Conservation (phyloP, 2,329 filamentous ascomycete species). For the Coniochaeta hoffmannii region DNA sequence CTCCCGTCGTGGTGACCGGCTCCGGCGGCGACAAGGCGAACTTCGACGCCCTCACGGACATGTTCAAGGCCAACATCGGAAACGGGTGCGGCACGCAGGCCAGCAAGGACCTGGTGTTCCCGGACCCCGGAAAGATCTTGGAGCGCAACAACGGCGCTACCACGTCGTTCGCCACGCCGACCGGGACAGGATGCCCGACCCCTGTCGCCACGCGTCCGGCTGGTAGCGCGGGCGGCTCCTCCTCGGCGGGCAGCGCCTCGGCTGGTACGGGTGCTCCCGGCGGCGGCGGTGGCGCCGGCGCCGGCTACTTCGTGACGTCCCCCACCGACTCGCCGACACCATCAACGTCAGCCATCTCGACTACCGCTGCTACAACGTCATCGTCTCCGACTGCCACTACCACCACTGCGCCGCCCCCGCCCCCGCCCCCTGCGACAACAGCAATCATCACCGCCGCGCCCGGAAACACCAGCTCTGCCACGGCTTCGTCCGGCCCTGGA, state of each 20-base stretch:
- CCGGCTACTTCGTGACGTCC: neutral
- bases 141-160: conserved; percentile 21
- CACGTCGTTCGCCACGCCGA: neutral
- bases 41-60: conserved; percentile 58
- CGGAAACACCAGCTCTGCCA: conserved; percentile 15
- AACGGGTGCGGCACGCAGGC: conserved; percentile 21
- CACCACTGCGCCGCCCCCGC: conserved; percentile 5
- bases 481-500: conserved; percentile 27
- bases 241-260: neutral
- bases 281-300: neutral
- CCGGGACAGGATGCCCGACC: neutral
- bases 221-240: neutral
- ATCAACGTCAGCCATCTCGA: too few relatives aligned
- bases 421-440: too few relatives aligned
- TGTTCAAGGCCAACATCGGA: conserved; percentile 67
- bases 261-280: neutral
- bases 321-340: neutral
- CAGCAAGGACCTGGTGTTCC: conserved; percentile 54
- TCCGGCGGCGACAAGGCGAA: conserved; percentile 39
- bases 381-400: too few relatives aligned
- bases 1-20: conserved; percentile 60
- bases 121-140: conserved; percentile 54
- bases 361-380: neutral
- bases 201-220: neutral
- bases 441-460: conserved; percentile 16